Evolutionary conservation across 2,329 filamentous ascomycete genomes (phyloP), one percentile per base, ranked within the genome.

Genomic region (Dactylonectria macrodidyma): DNA sequence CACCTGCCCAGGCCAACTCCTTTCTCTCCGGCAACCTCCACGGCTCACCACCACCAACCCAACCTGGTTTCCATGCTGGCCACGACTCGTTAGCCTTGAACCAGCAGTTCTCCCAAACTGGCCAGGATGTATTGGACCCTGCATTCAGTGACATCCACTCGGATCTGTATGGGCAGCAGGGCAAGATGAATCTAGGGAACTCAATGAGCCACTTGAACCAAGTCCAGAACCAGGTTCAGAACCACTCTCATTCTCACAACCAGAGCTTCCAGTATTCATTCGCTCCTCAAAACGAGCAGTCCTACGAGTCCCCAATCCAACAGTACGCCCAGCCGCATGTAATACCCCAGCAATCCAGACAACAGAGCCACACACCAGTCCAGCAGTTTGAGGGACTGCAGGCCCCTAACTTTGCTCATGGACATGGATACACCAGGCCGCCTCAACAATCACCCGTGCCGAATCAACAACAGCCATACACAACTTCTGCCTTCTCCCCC

Each of bases 191-290:
- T 48, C 70, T 80, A 6, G 73, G 68, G 19, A 71, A 71, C 50
- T 67, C 73, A 26, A 75, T 80, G 55, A 69, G 72, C 65, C 76
- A 78, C 26, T 61, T 83, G 61, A 75, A 73, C 41, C 79, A 79
- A 46, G 70, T 76, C 19, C 78, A 77, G 59, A 75, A 73, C 41
- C 78, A 79, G 48, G 70, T 76, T n/a, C 78, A 77, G 59, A 71
- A 59, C 59, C 79, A 81, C 55, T 65, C 77, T 10, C 76, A 78
- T 62, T 57, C 73, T 2, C 77, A 80, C 34, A 63, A 76, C 11
- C 81, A 81, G 57, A 72, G 71, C 16, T 84, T 81, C 62, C 50
- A 75, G 22, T 84, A 79, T 48, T 72, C 78, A 14, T 82, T 82
- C 61, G 68, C 78, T 9, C 69, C 75, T 2, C 78, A 80, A 55